Evolutionary conservation across 2,329 filamentous ascomycete species (phyloP).

Genomic region (Trichoderma polysporum): DNA sequence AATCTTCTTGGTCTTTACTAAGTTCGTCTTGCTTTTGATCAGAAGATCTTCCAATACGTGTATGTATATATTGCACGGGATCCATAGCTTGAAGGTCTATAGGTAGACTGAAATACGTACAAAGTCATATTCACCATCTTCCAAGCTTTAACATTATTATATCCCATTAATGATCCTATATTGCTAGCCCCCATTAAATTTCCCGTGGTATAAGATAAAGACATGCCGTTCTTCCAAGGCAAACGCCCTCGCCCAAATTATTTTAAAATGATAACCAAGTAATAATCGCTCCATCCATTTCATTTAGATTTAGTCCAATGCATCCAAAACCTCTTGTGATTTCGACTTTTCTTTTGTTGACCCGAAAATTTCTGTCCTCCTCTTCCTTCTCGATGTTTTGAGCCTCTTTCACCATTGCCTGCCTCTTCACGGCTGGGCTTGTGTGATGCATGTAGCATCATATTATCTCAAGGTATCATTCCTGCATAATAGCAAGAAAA

Average conservation of each 20-base stretch:
- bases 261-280: neutral
- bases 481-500: neutral
- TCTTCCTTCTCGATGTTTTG: too few species aligned
- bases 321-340: too few species aligned
- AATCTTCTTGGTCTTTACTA: too few species aligned
- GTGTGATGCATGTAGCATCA: neutral
- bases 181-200: neutral
- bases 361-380: neutral
- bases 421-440: too few species aligned
- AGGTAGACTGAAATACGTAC: too few species aligned
- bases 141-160: neutral
- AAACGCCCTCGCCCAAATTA: neutral
- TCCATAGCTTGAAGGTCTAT: too few species aligned
- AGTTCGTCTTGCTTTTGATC: too few species aligned
- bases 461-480: neutral
- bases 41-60: too few species aligned
- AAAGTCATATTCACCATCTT: neutral
- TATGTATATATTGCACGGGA: too few species aligned
- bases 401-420: neutral
- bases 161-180: neutral
- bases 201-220: neutral
- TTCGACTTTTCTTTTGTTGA: neutral
- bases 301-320: neutral
- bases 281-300: neutral
- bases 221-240: neutral